These are phyloP conservation scores for Neonectria faginata DNA, from an alignment of 2,329 filamentous ascomycete species.

Conservation along the genomic window DNA sequence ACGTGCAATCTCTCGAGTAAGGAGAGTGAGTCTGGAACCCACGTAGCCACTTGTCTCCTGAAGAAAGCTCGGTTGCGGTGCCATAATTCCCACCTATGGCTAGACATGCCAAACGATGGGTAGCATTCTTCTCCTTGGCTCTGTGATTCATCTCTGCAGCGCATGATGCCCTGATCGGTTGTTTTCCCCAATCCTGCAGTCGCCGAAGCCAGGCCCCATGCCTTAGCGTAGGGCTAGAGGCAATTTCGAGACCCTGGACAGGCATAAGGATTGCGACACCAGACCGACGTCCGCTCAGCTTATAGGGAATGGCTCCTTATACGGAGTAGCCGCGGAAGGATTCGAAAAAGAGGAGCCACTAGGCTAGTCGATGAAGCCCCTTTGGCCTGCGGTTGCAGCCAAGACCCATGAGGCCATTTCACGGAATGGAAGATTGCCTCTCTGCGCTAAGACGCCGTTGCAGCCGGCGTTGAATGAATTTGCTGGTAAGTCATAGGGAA, in stretches of 20 bases:
- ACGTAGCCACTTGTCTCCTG: neutral
- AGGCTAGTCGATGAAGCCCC: neutral
- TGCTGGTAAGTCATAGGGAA: neutral
- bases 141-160: neutral
- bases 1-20: no score
- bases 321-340: neutral
- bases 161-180: neutral
- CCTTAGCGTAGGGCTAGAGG: neutral
- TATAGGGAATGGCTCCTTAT: neutral
- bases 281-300: neutral
- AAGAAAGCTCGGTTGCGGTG: neutral
- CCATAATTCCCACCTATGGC: neutral
- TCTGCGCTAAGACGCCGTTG: neutral
- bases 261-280: neutral
- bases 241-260: neutral
- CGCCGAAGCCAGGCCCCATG: neutral
- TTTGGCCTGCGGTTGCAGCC: neutral
- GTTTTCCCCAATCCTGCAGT: neutral
- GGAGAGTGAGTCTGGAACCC: no score
- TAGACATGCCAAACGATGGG: neutral
- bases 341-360: constrained; percentile 1
- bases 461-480: neutral
- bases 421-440: neutral
- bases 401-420: neutral
- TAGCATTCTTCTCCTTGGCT: neutral